Conservation (phyloP, 257 asterid species). For the Thymus mandschuricus region DNA sequence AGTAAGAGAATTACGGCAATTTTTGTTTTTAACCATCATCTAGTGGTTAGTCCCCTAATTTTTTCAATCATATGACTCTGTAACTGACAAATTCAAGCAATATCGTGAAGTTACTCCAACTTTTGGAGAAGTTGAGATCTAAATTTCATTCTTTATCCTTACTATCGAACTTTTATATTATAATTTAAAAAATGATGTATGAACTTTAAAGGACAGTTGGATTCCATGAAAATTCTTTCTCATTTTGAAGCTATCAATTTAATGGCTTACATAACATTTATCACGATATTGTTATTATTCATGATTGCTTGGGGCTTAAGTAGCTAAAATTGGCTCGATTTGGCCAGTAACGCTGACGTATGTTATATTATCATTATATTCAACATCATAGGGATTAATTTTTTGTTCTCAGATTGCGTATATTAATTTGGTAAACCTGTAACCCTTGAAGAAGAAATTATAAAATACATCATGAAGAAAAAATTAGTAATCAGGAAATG, state of each 20-base stretch:
- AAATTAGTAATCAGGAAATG: background rate
- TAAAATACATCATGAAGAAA: background rate
- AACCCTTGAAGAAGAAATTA: background rate
- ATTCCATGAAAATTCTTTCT: background rate
- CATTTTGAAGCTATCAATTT: conserved; percentile 15
- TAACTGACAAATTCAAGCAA: conserved; percentile 11
- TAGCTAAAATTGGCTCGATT: background rate
- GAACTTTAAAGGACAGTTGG: conserved; percentile 11
- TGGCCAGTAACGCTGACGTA: background rate
- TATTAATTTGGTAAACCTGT: background rate
- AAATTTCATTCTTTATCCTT: conserved; percentile 1
- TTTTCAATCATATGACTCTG: conserved; percentile 8
- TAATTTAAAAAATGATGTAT: background rate
- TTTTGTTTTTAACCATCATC: conserved; percentile 1
- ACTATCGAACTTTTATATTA: background rate
- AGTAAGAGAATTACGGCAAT: conserved; percentile 60
- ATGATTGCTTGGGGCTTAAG: conserved; percentile 9
- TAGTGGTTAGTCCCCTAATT: conserved; percentile 12
- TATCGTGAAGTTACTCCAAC: conserved; percentile 17
- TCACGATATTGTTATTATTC: background rate
- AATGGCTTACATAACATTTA: background rate
- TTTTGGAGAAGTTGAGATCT: conserved; percentile 8
- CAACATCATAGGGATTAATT: background rate
- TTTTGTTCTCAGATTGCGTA: conserved; percentile 2
- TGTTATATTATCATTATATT: background rate